Percentiles rank a stretch among this genome's conserved stretches.
phyloP scores from a whole-genome alignment of 139 green algal species.

The Deuterostichococcus epilithicus region DNA sequence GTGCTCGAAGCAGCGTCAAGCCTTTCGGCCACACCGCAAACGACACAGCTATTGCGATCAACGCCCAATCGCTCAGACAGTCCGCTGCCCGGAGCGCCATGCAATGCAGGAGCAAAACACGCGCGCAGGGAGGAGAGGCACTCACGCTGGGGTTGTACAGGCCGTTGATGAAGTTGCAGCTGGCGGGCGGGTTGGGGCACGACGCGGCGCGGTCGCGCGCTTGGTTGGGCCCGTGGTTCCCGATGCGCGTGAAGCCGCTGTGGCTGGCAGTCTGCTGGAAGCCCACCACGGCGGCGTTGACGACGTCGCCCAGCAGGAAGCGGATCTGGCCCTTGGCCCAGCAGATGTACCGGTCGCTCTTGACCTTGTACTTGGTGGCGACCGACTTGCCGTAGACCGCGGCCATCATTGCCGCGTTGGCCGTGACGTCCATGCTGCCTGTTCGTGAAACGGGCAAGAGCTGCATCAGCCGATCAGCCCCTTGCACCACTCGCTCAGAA shows the following conservation, averaged over 20 bases:
- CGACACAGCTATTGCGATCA: too few relatives aligned
- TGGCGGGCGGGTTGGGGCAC: slow-evolving; percentile 26
- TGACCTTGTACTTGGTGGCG: background rate
- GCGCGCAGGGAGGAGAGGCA: background rate
- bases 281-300: slow-evolving; percentile 31
- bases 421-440: slow-evolving; percentile 42
- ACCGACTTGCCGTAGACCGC: slow-evolving; percentile 35
- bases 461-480: too few relatives aligned
- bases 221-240: slow-evolving; percentile 36
- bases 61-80: too few relatives aligned
- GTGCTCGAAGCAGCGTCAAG: background rate
- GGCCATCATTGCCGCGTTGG: slow-evolving; percentile 43
- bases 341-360: slow-evolving; percentile 33
- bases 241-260: slow-evolving; percentile 16
- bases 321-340: slow-evolving; percentile 49
- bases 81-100: background rate
- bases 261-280: background rate
- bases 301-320: slow-evolving; percentile 50
- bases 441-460: background rate
- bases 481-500: too few relatives aligned
- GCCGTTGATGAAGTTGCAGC: slow-evolving; percentile 11
- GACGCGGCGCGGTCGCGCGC: slow-evolving; percentile 50
- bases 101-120: background rate
- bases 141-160: slow-evolving; percentile 16
- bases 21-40: too few relatives aligned